Percentiles rank a stretch among this genome's conserved stretches.
Evolutionary conservation across 2,329 filamentous ascomycete genomes (phyloP).

Genomic region (Nothophaeocryptopus gaeumannii): DNA sequence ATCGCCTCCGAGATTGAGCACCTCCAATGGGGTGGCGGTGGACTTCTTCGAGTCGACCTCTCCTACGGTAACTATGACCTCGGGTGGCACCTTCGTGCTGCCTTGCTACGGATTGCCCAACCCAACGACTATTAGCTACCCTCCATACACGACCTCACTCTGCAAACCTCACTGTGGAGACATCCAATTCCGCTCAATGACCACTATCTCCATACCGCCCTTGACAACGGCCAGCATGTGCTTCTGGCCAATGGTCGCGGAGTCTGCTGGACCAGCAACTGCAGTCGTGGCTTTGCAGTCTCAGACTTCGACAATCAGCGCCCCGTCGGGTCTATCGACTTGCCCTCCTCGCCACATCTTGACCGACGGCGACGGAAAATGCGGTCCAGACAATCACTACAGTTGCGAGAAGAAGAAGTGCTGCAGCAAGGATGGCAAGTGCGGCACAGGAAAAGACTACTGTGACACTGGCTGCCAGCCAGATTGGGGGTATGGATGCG

Average conservation of each 20-base stretch:
- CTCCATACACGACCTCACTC: slow-evolving; percentile 14
- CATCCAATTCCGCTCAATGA: slow-evolving; percentile 7
- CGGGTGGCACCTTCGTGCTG: slow-evolving; percentile 9
- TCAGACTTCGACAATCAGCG: slow-evolving; percentile 5
- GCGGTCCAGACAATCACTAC: slow-evolving; percentile 14
- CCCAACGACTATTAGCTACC: slow-evolving; percentile 2
- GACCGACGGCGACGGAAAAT: slow-evolving; percentile 7
- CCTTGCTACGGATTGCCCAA: slow-evolving; percentile 9
- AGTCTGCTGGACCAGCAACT: slow-evolving; percentile 1
- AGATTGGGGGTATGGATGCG: slow-evolving; percentile 11
- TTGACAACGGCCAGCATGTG: slow-evolving; percentile 11
- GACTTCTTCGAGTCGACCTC: too few species aligned
- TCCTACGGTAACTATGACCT: slow-evolving; percentile 11
- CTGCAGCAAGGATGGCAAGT: slow-evolving; percentile 18
- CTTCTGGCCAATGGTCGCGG: slow-evolving; percentile 2
- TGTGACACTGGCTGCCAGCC: slow-evolving; percentile 18
- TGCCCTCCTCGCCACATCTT: slow-evolving; percentile 8
- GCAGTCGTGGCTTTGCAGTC: slow-evolving; percentile 3
- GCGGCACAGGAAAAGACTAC: slow-evolving; percentile 12
- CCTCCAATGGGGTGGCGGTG: too few species aligned
- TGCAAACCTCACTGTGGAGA: slow-evolving; percentile 13
- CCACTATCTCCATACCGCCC: slow-evolving; percentile 4
- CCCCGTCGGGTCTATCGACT: slow-evolving; percentile 2
- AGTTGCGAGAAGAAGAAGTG: slow-evolving; percentile 15
- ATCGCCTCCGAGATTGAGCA: too few species aligned